A percentile compares a stretch with the other conserved stretches of the same genome.
These are phyloP conservation scores for Pyricularia grisea DNA, from an alignment of 2,329 filamentous ascomycete species.

Conservation along the genomic window DNA sequence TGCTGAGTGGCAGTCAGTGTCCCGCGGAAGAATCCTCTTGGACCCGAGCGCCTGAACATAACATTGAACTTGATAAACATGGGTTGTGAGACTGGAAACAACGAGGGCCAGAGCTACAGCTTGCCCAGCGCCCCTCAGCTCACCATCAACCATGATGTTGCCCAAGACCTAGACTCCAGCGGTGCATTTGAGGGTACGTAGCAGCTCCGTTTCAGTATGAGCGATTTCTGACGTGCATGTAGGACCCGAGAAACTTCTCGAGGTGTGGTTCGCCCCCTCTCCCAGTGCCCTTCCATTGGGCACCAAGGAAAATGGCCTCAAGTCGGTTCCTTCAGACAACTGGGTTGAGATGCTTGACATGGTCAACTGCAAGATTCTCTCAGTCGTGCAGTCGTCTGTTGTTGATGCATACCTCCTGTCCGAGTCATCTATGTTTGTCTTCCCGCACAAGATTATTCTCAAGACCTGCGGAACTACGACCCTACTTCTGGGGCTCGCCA, in stretches of 20 bases:
- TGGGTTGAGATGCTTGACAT: conserved; percentile 98
- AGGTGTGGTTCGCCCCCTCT: conserved; percentile 93
- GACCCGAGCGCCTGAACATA: conserved; percentile 4
- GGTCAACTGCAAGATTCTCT: conserved; percentile 97
- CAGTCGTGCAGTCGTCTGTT: conserved; percentile 83
- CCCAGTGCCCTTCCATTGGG: conserved; percentile 61
- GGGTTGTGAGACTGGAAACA: neutral
- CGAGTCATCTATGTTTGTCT: conserved; percentile 99
- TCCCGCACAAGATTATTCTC: conserved; percentile 97
- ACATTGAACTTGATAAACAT: neutral
- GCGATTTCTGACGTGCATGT: neutral
- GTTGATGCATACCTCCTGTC: conserved; percentile 95
- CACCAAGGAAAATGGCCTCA: conserved; percentile 68
- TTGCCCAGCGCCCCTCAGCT: conserved; percentile 78
- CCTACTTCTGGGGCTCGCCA: conserved; percentile 77
- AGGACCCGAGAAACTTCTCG: conserved; percentile 94
- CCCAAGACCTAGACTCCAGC: conserved; percentile 83
- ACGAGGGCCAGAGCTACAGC: conserved; percentile 19
- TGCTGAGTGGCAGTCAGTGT: conserved; percentile 97
- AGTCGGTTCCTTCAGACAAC: conserved; percentile 70
- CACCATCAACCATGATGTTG: conserved; percentile 94
- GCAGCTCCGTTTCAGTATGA: neutral
- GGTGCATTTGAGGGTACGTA: conserved; percentile 84
- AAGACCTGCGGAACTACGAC: conserved; percentile 99
- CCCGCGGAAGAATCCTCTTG: conserved; percentile 56